A percentile compares a stretch with the other conserved stretches of the same genome.
phyloP scores from a whole-genome alignment of 2,329 filamentous ascomycete species.

The Coniochaeta sp. region DNA sequence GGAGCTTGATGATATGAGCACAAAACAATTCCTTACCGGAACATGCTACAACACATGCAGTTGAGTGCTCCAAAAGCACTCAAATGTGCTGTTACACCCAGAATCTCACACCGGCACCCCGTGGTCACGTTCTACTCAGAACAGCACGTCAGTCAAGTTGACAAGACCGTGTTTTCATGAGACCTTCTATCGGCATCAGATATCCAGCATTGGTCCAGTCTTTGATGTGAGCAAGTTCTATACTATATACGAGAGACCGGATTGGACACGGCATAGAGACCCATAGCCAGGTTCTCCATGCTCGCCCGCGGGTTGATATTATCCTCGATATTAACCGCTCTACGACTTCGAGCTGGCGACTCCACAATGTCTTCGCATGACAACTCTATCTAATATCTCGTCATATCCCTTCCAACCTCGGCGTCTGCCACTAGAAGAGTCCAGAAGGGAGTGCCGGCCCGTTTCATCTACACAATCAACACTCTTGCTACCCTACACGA shows the following conservation, averaged over 20 bases:
- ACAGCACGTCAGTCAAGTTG: no score
- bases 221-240: not conserved
- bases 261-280: slow-evolving; percentile 9
- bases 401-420: slow-evolving; percentile 8
- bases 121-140: no score
- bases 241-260: not conserved
- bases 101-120: no score
- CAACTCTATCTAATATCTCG: slow-evolving; percentile 13
- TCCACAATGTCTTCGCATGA: slow-evolving; percentile 12
- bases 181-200: not conserved
- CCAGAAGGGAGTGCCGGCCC: slow-evolving; percentile 8
- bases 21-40: no score
- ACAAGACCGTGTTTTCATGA: not conserved
- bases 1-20: no score
- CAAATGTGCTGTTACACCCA: no score
- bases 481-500: not conserved
- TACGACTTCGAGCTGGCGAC: slow-evolving; percentile 1
- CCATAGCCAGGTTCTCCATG: slow-evolving; percentile 6
- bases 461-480: slow-evolving; percentile 11
- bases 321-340: not conserved
- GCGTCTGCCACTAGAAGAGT: not conserved
- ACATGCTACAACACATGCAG: no score
- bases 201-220: not conserved
- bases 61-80: no score
- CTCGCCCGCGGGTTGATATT: slow-evolving; percentile 12